phyloP scores from a whole-genome alignment of 352 stramenopile genomes.

The Ophiocytium majus region DNA sequence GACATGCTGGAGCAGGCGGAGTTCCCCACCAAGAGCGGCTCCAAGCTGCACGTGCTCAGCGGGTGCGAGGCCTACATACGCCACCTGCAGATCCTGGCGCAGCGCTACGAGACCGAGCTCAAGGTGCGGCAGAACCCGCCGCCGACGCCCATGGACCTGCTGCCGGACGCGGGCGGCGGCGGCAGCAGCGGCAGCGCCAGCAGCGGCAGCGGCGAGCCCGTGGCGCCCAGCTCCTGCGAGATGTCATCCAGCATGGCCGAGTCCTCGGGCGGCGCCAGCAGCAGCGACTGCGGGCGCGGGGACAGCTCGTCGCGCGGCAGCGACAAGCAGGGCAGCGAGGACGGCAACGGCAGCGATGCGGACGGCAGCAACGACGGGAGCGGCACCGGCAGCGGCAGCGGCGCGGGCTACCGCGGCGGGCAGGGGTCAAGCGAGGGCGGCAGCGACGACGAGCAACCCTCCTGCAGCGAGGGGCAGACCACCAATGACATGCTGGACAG shows the following conservation, averaged over 20 bases:
- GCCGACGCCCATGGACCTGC: background rate
- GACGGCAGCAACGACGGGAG: background rate
- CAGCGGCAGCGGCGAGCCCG: too few species aligned
- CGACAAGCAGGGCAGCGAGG: background rate
- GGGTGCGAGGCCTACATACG: slow-evolving; percentile 25
- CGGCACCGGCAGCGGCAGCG: background rate
- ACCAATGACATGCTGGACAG: background rate
- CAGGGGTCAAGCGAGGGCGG: background rate
- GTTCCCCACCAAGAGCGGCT: slow-evolving; percentile 22
- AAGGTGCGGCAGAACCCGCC: background rate
- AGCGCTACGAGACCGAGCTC: background rate
- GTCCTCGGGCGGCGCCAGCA: background rate
- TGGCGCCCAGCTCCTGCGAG: too few species aligned
- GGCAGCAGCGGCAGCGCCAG: background rate
- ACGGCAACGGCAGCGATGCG: background rate
- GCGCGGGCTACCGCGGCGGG: too few species aligned
- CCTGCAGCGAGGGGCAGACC: background rate
- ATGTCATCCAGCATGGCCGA: background rate
- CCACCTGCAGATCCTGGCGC: background rate
- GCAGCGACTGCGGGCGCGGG: background rate
- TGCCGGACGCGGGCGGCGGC: background rate
- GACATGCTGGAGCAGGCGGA: slow-evolving; percentile 22
- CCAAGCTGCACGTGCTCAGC: slow-evolving; percentile 13
- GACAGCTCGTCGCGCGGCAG: background rate
- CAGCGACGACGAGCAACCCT: background rate